These are phyloP conservation scores for Puccinia hordei DNA, from an alignment of 1,284 basidiomycete species.

Conservation along the genomic window DNA sequence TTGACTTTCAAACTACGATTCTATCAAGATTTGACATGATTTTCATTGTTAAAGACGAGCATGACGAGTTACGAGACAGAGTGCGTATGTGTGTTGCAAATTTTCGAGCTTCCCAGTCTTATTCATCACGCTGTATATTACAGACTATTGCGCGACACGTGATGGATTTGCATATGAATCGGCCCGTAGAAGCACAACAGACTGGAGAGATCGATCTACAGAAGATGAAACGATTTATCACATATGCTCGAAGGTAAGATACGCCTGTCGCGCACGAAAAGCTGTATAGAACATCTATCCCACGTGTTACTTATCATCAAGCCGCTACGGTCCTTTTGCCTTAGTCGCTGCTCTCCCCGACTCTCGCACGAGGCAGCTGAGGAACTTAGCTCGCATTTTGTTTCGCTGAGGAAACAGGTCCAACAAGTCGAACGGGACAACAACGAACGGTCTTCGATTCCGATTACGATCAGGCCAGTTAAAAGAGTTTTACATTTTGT, in stretches of 20 bases:
- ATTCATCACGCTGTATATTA: conserved; percentile 22
- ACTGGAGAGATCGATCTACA: conserved; percentile 95
- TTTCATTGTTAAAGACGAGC: conserved; percentile 98
- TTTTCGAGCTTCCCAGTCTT: conserved; percentile 10
- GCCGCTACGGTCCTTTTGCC: conserved; percentile 15
- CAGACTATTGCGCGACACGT: conserved; percentile 95
- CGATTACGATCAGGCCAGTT: conserved; percentile 88
- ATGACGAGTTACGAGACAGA: conserved; percentile 89
- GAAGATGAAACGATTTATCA: conserved; percentile 97
- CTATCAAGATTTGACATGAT: conserved; percentile 99
- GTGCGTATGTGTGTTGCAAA: conserved; percentile 61
- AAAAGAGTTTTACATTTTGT: neutral
- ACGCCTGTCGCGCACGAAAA: conserved; percentile 54
- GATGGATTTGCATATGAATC: conserved; percentile 98
- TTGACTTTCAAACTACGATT: conserved; percentile 98
- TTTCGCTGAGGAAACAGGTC: conserved; percentile 87
- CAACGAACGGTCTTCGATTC: conserved; percentile 95
- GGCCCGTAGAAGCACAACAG: conserved; percentile 69
- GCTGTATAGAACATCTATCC: neutral
- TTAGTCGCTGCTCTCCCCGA: conserved; percentile 90
- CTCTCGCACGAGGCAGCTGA: conserved; percentile 90
- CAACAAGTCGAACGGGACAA: conserved; percentile 96
- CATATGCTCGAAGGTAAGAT: conserved; percentile 84
- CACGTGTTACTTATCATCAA: neutral
- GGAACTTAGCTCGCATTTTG: conserved; percentile 96